phyloP scores from a whole-genome alignment of 805 yeast genomes.

The Komagataella pseudopastoris region DNA sequence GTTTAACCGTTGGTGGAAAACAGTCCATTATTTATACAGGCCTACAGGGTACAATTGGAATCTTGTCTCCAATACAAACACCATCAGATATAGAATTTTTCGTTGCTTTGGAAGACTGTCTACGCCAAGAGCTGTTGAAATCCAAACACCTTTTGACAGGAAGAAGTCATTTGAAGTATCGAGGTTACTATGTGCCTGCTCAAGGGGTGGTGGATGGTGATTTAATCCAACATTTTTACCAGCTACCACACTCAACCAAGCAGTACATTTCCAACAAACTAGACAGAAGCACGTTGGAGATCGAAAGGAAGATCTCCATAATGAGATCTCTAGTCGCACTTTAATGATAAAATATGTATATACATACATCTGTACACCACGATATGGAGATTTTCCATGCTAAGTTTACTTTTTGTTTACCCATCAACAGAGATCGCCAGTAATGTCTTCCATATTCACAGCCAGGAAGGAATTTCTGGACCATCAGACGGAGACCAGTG shows the following conservation, averaged over 20 bases:
- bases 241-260: conserved; percentile 20
- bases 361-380: not conserved
- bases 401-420: not conserved
- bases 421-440: not conserved
- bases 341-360: not conserved
- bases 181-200: conserved; percentile 75
- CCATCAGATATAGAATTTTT: conserved; percentile 50
- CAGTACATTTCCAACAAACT: conserved; percentile 24
- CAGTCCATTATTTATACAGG: conserved; percentile 63
- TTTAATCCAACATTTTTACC: conserved; percentile 45
- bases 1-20: conserved; percentile 46
- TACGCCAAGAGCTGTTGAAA: conserved; percentile 21
- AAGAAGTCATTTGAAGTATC: conserved; percentile 50
- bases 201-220: conserved; percentile 83
- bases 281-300: conserved; percentile 32
- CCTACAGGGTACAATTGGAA: conserved; percentile 71
- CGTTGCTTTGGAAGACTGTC: conserved; percentile 33
- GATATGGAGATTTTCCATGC: not conserved
- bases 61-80: conserved; percentile 52
- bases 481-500: not conserved
- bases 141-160: conserved; percentile 32
- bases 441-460: conserved; percentile 1
- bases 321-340: conserved; percentile 29
- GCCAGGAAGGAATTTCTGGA: not conserved
- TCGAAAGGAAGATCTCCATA: conserved; percentile 38